These are phyloP conservation scores for Aspergillus sp. DNA, from an alignment of 2,329 filamentous ascomycete species.

Conservation along the genomic window DNA sequence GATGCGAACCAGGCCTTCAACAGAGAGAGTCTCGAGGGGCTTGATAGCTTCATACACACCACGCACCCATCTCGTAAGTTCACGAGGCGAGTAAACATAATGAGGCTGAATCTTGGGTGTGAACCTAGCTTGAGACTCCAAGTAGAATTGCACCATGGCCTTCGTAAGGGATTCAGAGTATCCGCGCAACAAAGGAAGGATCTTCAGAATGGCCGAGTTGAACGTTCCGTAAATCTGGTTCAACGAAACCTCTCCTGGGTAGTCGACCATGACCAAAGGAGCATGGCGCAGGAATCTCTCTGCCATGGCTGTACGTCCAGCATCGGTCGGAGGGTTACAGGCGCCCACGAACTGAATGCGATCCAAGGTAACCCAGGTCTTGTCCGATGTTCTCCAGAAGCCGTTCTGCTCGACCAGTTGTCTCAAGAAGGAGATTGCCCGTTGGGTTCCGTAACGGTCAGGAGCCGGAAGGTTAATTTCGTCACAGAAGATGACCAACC, in stretches of 20 bases:
- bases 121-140: constrained; percentile 91
- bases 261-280: constrained; percentile 99
- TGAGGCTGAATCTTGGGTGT: constrained; percentile 96
- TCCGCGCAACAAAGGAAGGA: constrained; percentile 89
- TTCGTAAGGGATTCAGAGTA: constrained; percentile 93
- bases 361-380: constrained; percentile 96
- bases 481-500: constrained; percentile 98
- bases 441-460: constrained; percentile 95
- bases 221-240: constrained; percentile 99
- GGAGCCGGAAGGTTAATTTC: constrained; percentile 98
- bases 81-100: constrained; percentile 98
- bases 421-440: constrained; percentile 94
- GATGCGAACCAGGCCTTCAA: constrained; percentile 92
- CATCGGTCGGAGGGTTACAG: constrained; percentile 97
- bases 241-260: constrained; percentile 91
- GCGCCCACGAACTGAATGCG: constrained; percentile 98
- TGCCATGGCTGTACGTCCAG: constrained; percentile 91
- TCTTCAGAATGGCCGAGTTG: constrained; percentile 94
- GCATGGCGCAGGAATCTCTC: constrained; percentile 93
- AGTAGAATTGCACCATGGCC: constrained; percentile 95
- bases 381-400: constrained; percentile 97
- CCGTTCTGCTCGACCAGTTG: constrained; percentile 98
- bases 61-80: constrained; percentile 95
- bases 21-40: constrained; percentile 79
- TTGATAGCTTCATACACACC: constrained; percentile 96